Evolutionary conservation across 2,329 filamentous ascomycete species (phyloP).

Genomic region (Acephala macrosclerotiorum): DNA sequence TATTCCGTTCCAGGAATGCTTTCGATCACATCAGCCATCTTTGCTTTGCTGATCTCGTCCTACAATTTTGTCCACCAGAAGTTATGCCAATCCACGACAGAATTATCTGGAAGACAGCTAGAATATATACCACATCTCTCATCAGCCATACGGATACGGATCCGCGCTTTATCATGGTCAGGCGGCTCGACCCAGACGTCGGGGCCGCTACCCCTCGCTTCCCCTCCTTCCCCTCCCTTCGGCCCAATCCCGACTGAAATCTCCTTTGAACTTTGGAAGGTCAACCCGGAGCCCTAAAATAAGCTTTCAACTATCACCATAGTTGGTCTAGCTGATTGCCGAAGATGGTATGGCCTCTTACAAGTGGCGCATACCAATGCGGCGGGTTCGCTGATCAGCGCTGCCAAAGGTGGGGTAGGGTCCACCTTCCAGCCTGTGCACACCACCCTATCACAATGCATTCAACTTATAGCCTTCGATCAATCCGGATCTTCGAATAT

Average conservation of each 20-base stretch:
- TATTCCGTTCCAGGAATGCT: conserved; percentile 3
- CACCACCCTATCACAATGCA: background rate
- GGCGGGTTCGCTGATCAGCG: background rate
- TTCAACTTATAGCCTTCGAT: background rate
- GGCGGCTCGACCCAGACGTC: background rate
- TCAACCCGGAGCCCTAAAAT: conserved; percentile 3
- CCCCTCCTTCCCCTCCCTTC: background rate
- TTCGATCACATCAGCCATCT: background rate
- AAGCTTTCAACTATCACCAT: background rate
- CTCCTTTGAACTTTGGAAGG: background rate
- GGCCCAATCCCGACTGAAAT: background rate
- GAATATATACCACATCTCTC: background rate
- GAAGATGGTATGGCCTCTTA: background rate
- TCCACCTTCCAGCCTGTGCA: background rate
- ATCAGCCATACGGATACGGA: background rate
- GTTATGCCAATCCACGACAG: background rate
- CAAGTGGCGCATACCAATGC: background rate
- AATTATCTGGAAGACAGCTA: background rate
- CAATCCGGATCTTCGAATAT: background rate
- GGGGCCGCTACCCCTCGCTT: background rate
- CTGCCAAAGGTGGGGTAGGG: conserved; percentile 5
- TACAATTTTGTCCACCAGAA: background rate
- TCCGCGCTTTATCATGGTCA: background rate
- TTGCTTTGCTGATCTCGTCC: background rate
- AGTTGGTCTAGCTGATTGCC: background rate